Conservation (phyloP, 164 flowering plant genomes). For the Saururus chinensis region DNA sequence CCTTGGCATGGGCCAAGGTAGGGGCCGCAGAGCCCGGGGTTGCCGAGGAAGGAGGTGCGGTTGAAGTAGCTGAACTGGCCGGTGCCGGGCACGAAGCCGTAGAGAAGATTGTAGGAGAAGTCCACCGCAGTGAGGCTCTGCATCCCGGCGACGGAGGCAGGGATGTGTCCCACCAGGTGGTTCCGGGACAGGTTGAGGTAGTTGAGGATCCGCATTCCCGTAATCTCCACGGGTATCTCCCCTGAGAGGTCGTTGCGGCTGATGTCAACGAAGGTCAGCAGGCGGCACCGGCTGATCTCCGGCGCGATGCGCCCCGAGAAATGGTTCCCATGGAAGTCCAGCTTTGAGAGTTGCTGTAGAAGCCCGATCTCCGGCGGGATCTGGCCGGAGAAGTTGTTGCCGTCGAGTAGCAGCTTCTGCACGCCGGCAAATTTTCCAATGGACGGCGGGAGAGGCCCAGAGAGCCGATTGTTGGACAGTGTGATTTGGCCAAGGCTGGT, state of each 20-base stretch:
- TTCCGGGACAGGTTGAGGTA: conserved; percentile 82
- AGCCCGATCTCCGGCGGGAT: conserved; percentile 74
- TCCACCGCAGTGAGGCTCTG: conserved; percentile 91
- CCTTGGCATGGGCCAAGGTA: conserved; percentile 73
- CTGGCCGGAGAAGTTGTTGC: conserved; percentile 64
- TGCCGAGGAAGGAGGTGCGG: conserved; percentile 76
- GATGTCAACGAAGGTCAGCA: conserved; percentile 73
- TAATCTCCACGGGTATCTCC: conserved; percentile 65
- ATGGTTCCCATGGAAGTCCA: conserved; percentile 73
- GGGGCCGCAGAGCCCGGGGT: conserved; percentile 87
- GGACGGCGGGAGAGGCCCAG: conserved; percentile 57
- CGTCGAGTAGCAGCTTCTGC: conserved; percentile 86
- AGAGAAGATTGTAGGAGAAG: conserved; percentile 82
- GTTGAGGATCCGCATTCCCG: conserved; percentile 71
- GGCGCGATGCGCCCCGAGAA: conserved; percentile 63
- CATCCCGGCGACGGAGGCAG: conserved; percentile 61
- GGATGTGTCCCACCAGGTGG: conserved; percentile 69
- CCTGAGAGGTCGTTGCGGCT: conserved; percentile 77
- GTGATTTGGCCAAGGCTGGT: conserved; percentile 65
- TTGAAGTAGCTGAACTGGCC: conserved; percentile 98
- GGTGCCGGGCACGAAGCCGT: conserved; percentile 83
- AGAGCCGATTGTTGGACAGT: conserved; percentile 71
- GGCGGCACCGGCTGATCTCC: conserved; percentile 73
- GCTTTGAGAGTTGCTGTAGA: conserved; percentile 81
- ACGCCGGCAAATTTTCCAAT: conserved; percentile 81